Conservation (phyloP, 768 basidiomycete genomes). For the Holtermannia corniformis region DNA sequence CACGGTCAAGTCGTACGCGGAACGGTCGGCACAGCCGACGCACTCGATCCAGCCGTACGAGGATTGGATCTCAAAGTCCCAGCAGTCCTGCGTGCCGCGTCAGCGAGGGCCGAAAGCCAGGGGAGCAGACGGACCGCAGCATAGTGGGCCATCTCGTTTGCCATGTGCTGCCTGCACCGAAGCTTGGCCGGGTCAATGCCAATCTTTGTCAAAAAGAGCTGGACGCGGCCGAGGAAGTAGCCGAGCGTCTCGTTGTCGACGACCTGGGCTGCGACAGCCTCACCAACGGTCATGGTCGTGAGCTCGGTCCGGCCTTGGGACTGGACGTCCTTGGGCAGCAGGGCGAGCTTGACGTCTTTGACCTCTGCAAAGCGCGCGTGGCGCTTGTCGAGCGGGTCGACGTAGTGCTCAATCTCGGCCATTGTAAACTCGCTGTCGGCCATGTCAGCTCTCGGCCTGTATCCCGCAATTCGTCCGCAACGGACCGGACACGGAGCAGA, state of each 20-base stretch:
- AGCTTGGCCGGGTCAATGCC: constrained; percentile 75
- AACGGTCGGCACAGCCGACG: constrained; percentile 96
- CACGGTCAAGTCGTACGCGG: constrained; percentile 89
- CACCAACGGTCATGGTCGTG: constrained; percentile 65
- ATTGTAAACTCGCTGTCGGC: constrained; percentile 73
- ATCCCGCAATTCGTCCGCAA: neutral
- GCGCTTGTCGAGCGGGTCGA: constrained; percentile 84
- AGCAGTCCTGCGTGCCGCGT: constrained; percentile 58
- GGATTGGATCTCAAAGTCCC: constrained; percentile 97
- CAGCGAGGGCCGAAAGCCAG: neutral
- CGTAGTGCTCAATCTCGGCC: constrained; percentile 99
- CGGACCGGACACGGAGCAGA: constrained; percentile 74
- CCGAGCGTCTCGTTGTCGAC: constrained; percentile 96
- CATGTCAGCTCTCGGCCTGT: neutral
- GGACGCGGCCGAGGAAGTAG: constrained; percentile 90
- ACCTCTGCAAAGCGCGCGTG: constrained; percentile 78
- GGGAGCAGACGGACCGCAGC: constrained; percentile 49
- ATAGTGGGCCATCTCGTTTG: constrained; percentile 99
- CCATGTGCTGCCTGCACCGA: constrained; percentile 96
- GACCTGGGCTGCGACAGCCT: constrained; percentile 72
- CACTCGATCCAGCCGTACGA: constrained; percentile 96
- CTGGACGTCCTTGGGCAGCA: constrained; percentile 81
- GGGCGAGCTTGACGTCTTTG: constrained; percentile 59
- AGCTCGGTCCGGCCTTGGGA: constrained; percentile 58
- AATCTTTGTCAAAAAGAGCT: constrained; percentile 78